phyloP scores from a whole-genome alignment of 805 yeast species.

The Barnettozyma sucrosica region DNA sequence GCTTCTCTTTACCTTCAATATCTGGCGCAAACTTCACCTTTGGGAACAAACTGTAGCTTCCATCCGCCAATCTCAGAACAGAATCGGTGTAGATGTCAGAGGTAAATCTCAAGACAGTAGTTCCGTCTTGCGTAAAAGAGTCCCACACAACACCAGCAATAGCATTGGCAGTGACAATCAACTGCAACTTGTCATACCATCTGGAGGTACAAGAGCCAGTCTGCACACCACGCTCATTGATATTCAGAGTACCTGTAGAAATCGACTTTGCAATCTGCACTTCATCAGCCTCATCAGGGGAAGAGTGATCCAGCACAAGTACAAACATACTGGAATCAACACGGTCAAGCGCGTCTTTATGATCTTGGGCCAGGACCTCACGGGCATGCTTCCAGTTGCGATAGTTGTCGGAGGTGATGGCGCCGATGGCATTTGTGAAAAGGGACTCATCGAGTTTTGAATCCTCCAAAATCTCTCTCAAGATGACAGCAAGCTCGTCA shows the following conservation, averaged over 20 bases:
- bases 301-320: constrained; percentile 73
- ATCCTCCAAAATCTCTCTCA: constrained; percentile 62
- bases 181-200: constrained; percentile 86
- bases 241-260: constrained; percentile 72
- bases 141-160: constrained; percentile 91
- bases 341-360: constrained; percentile 32
- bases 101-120: constrained; percentile 80
- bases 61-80: constrained; percentile 77
- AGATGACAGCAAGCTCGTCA: constrained; percentile 58
- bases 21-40: constrained; percentile 24
- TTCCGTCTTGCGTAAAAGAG: constrained; percentile 89
- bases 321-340: constrained; percentile 79
- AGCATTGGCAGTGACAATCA: constrained; percentile 77
- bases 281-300: constrained; percentile 44
- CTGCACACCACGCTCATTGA: constrained; percentile 73
- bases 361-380: constrained; percentile 36
- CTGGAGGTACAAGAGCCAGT: constrained; percentile 89
- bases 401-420: constrained; percentile 81
- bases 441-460: constrained; percentile 58
- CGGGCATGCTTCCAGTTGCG: constrained; percentile 78
- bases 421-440: constrained; percentile 70
- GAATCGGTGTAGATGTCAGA: constrained; percentile 89
- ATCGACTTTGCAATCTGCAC: constrained; percentile 46
- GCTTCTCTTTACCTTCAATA: constrained; percentile 11
- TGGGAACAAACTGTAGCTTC: constrained; percentile 39